A percentile compares a stretch with the other conserved stretches of the same genome.
Conservation (phyloP, 2,329 filamentous ascomycete species). For the Trichoderma endophyticum region DNA sequence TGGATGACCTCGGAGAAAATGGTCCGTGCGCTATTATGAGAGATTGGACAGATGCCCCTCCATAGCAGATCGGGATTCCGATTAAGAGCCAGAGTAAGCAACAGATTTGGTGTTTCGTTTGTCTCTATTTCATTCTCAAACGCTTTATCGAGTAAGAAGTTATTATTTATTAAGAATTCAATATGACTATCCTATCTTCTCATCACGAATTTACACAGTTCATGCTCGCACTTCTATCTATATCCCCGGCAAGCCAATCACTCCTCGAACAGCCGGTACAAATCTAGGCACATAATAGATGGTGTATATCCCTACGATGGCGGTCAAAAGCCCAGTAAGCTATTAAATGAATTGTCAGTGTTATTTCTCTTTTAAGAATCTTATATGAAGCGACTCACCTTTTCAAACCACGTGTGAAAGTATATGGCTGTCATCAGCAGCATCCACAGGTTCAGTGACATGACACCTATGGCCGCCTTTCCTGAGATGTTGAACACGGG, state of each 20-base stretch:
- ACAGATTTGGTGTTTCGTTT: background rate
- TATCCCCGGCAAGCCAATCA: constrained; percentile 52
- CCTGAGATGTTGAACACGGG: constrained; percentile 44
- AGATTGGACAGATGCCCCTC: background rate
- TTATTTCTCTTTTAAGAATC: background rate
- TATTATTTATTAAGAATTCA: background rate
- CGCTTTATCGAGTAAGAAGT: background rate
- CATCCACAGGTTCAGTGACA: constrained; percentile 85
- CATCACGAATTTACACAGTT: background rate
- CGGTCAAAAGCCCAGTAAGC: constrained; percentile 54
- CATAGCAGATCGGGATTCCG: background rate
- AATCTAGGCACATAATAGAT: constrained; percentile 53
- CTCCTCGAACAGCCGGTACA: constrained; percentile 43
- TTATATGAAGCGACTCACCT: constrained; percentile 54
- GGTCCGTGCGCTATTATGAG: constrained; percentile 9
- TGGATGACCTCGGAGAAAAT: background rate
- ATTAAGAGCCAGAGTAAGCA: background rate
- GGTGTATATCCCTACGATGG: constrained; percentile 44
- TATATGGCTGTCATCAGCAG: constrained; percentile 96
- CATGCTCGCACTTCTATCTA: constrained; percentile 27
- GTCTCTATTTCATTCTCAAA: background rate
- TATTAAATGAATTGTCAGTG: constrained; percentile 30
- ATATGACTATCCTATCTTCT: background rate
- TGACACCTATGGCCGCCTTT: constrained; percentile 60
- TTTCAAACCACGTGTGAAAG: constrained; percentile 99